Conservation (phyloP, 129 eudicot species). For the Pseudognaphalium luteoalbum region DNA sequence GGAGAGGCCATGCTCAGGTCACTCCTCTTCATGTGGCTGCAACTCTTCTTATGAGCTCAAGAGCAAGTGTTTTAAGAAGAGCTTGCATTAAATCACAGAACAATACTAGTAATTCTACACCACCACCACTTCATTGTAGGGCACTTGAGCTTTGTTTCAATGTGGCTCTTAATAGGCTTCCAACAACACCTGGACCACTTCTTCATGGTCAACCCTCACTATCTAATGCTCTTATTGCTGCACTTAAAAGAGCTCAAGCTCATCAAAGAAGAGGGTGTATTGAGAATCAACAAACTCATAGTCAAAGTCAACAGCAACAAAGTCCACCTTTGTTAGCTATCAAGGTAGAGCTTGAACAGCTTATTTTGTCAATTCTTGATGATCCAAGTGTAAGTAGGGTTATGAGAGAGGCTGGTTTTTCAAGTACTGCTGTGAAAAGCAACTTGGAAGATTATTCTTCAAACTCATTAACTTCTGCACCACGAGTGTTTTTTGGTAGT, state of each 20-base stretch:
- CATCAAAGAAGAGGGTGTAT: constrained; percentile 80
- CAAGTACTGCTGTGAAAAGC: constrained; percentile 64
- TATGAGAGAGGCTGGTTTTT: constrained; percentile 91
- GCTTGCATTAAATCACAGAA: constrained; percentile 80
- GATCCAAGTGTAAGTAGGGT: constrained; percentile 95
- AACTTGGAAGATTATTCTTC: constrained; percentile 58
- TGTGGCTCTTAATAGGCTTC: constrained; percentile 85
- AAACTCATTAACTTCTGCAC: constrained; percentile 51
- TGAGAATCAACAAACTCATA: constrained; percentile 48
- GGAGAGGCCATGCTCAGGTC: constrained; percentile 98
- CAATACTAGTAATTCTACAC: constrained; percentile 30
- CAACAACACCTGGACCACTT: constrained; percentile 70
- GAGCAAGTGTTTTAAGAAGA: constrained; percentile 55
- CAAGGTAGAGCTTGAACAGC: constrained; percentile 82
- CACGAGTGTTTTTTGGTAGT: constrained; percentile 50
- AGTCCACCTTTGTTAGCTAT: constrained; percentile 69
- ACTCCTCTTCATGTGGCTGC: constrained; percentile 98
- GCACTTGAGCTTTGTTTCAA: constrained; percentile 93
- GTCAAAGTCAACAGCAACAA: constrained; percentile 40
- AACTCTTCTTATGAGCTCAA: constrained; percentile 58
- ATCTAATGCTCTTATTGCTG: constrained; percentile 84
- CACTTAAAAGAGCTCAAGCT: constrained; percentile 84
- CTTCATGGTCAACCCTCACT: constrained; percentile 76
- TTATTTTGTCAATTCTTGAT: constrained; percentile 70
- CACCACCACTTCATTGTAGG: constrained; percentile 59